Conservation (phyloP, 2,329 filamentous ascomycete species). For the Monilinia fructicola region DNA sequence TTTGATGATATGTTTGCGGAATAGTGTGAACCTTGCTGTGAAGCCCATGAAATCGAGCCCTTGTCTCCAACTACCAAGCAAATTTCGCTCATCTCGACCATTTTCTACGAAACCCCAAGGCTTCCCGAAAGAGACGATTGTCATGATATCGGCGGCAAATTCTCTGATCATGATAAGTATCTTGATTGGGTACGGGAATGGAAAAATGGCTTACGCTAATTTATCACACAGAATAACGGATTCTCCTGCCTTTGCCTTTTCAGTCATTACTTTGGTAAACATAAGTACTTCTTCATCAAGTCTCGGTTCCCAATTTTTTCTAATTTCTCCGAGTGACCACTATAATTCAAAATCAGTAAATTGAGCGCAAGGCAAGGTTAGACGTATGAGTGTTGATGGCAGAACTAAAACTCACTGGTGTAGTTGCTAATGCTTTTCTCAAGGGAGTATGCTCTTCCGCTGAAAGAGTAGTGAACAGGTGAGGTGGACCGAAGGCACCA, state of each 20-base stretch:
- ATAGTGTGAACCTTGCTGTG: neutral
- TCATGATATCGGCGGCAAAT: slow-evolving; percentile 43
- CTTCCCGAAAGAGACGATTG: slow-evolving; percentile 43
- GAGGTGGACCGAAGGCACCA: slow-evolving; percentile 42
- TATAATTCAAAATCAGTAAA: neutral
- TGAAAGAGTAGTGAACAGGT: slow-evolving; percentile 30
- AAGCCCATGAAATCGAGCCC: slow-evolving; percentile 1
- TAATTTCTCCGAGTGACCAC: slow-evolving; percentile 12
- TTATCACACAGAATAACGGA: slow-evolving; percentile 9
- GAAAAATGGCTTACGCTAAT: neutral
- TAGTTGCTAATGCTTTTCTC: slow-evolving; percentile 9
- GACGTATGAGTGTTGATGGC: neutral
- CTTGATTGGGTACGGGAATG: neutral
- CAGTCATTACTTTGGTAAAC: neutral
- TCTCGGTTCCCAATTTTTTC: neutral
- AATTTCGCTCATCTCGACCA: slow-evolving; percentile 43
- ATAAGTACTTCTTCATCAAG: slow-evolving; percentile 5
- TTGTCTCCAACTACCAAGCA: slow-evolving; percentile 32
- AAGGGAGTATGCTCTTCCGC: neutral
- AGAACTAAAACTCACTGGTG: neutral
- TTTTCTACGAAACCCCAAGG: slow-evolving; percentile 45
- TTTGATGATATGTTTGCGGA: slow-evolving; percentile 11
- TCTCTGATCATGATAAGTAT: neutral
- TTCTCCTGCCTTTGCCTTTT: slow-evolving; percentile 9
- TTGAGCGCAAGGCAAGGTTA: neutral